Percentiles rank a stretch among this genome's conserved stretches.
These are phyloP conservation scores for Aspergillus fumigatiaffinis DNA, from an alignment of 2,329 filamentous ascomycete genomes.

Conservation along the genomic window DNA sequence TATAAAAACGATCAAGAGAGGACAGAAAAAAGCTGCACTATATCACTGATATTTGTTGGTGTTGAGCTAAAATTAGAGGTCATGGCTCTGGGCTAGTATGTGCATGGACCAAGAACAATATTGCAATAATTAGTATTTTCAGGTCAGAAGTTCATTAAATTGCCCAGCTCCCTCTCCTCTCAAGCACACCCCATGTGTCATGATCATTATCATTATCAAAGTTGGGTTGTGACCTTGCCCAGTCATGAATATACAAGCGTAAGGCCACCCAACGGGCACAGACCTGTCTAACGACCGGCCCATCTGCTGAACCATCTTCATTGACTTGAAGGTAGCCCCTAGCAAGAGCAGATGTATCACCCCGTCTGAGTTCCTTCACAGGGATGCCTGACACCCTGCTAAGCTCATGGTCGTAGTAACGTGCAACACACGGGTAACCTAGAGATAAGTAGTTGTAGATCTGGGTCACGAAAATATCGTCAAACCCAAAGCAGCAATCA, in stretches of 20 bases:
- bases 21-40: too few relatives aligned
- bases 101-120: too few relatives aligned
- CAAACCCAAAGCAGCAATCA: slow-evolving; percentile 63
- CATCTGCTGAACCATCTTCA: slow-evolving; percentile 39
- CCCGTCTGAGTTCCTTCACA: slow-evolving; percentile 63
- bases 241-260: slow-evolving; percentile 78
- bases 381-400: slow-evolving; percentile 72
- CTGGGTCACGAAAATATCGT: slow-evolving; percentile 83
- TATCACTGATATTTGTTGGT: too few relatives aligned
- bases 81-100: too few relatives aligned
- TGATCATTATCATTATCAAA: slow-evolving; percentile 52
- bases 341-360: slow-evolving; percentile 63
- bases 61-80: too few relatives aligned
- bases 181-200: slow-evolving; percentile 62
- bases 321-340: slow-evolving; percentile 67
- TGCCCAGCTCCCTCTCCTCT: slow-evolving; percentile 64
- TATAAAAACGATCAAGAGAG: too few relatives aligned
- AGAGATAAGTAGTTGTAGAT: slow-evolving; percentile 96
- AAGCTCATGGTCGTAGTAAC: slow-evolving; percentile 79
- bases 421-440: slow-evolving; percentile 82
- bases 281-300: slow-evolving; percentile 46
- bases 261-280: slow-evolving; percentile 81
- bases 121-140: too few relatives aligned
- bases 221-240: slow-evolving; percentile 80
- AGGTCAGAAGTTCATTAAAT: slow-evolving; percentile 40